Base-by-base conservation (phyloP, 805 yeast species). In the Metschnikowia santaceciliae region DNA sequence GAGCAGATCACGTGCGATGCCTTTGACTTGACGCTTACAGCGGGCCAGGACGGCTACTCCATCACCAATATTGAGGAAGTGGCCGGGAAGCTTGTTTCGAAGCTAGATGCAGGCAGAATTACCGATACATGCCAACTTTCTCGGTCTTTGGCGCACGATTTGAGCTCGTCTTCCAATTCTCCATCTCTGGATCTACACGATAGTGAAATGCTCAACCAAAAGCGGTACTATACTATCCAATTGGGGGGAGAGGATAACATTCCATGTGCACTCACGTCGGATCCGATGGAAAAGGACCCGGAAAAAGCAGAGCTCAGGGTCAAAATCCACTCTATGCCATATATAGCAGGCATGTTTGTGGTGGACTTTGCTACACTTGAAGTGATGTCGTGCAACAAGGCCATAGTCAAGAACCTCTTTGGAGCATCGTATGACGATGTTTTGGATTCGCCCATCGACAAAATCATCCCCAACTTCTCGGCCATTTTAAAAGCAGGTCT, bases 341-440 rank as follows among this genome's bases (percentile, higher is more conserved):
- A 88, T 66, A 87, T 89, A 58, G 94, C 96, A 1, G 97, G 97
- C 38, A 80, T 88, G 26, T 83, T 90, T 60, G 83, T 88, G 11
- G 71, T 90, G 13, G 82, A 85, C 45, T 73, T 84, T 1, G 64
- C 64, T 26, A 54, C 67, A 1, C 78, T 74, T 57, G 68, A 72
- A 6, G 74, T 90, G 36, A 64, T 87, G n/a, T 83, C 92, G 11
- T 86, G 86, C 63, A 90, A 90, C 67, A 80, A 81, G 54, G 88
- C 95, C 8, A 83, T 89, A 48, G 81, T 90, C 10, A 83, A 84
- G 54, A 87, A 88, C 59, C 68, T 90, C 61, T 88, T 90, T 70
- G 97, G 97, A 10, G 69, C 76, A 39, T 77, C 81, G 19, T 77
- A 80, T 41, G 77, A 79, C 38, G 71, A 75, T 45, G 55, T 74